phyloP scores from a whole-genome alignment of 2,329 filamentous ascomycete species.

The Calonectria multiphialidica region DNA sequence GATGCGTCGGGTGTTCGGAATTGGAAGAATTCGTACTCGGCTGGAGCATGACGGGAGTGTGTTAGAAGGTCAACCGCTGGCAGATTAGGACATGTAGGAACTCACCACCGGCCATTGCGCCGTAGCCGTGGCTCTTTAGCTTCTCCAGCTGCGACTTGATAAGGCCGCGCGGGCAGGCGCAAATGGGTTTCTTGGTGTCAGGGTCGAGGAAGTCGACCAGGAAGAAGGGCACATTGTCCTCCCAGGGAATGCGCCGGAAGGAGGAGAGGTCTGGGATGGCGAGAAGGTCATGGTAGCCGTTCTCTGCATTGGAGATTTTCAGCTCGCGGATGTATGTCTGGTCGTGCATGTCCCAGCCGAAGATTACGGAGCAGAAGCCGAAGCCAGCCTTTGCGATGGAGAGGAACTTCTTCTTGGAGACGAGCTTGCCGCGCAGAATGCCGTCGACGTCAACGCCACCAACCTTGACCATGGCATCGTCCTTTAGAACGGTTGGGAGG shows the following conservation, averaged over 20 bases:
- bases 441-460: constrained; percentile 91
- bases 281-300: constrained; percentile 88
- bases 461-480: constrained; percentile 86
- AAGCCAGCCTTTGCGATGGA: constrained; percentile 85
- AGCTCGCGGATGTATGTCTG: constrained; percentile 89
- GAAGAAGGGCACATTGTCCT: constrained; percentile 88
- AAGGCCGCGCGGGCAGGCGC: constrained; percentile 83
- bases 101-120: constrained; percentile 90
- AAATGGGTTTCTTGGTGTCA: constrained; percentile 77
- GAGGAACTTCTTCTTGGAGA: constrained; percentile 94
- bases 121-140: constrained; percentile 76
- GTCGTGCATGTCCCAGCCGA: constrained; percentile 98
- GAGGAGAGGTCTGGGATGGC: constrained; percentile 83
- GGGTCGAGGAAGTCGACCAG: constrained; percentile 87
- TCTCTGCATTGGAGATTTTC: constrained; percentile 88
- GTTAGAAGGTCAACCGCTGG: background rate
- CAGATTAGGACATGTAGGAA: constrained; percentile 10
- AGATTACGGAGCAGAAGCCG: constrained; percentile 94
- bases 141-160: constrained; percentile 77
- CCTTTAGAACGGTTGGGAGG: constrained; percentile 74
- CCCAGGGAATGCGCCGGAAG: constrained; percentile 91
- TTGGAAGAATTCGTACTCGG: constrained; percentile 96
- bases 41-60: constrained; percentile 57
- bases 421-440: constrained; percentile 87
- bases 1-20: constrained; percentile 76